These are phyloP conservation scores for Circinella umbellata DNA, from an alignment of 371 early-diverging fungal species.

Conservation along the genomic window DNA sequence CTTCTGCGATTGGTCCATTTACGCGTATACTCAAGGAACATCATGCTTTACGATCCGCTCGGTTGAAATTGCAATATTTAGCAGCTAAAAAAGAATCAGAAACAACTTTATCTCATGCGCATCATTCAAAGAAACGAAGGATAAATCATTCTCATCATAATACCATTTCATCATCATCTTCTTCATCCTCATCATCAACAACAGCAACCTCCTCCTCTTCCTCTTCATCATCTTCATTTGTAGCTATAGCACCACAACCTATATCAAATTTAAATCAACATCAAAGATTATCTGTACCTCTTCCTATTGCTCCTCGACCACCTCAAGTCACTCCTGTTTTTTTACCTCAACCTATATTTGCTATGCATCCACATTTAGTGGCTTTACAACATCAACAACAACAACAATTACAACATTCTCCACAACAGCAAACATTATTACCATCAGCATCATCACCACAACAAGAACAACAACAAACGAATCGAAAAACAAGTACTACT, in stretches of 20 bases:
- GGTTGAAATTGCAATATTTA: constrained; percentile 5
- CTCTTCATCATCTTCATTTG: background rate
- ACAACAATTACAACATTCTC: constrained; percentile 10
- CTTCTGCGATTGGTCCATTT: constrained; percentile 1
- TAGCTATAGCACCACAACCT: background rate
- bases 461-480: constrained; percentile 4
- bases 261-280: background rate
- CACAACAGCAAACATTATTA: background rate
- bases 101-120: background rate
- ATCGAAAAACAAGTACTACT: background rate
- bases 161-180: background rate
- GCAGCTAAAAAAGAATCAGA: background rate
- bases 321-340: constrained; percentile 5
- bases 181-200: background rate
- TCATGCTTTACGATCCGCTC: constrained; percentile 6
- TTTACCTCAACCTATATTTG: constrained; percentile 7
- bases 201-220: too few species aligned
- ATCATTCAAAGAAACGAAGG: too few species aligned
- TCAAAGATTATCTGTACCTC: background rate
- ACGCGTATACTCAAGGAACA: constrained; percentile 4
- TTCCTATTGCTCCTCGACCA: constrained; percentile 3
- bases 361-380: background rate
- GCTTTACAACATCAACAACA: constrained; percentile 9
- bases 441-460: background rate
- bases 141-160: background rate